phyloP scores from a whole-genome alignment of 192 early-diverging fungal genomes.

The Pilobolus umbonatus region DNA sequence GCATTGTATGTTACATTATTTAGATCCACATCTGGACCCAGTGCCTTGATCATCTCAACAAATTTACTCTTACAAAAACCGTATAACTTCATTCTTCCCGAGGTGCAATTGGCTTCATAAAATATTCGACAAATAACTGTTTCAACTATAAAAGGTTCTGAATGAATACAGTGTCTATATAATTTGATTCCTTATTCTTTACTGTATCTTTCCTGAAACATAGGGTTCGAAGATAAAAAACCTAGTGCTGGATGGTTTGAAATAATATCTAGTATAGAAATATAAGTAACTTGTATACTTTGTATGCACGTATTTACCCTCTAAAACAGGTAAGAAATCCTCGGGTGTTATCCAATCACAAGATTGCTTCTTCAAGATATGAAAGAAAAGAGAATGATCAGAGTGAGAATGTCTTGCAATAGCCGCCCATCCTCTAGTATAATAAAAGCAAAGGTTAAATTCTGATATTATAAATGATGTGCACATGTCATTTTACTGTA shows the following conservation, averaged over 20 bases:
- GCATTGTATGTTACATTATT: conserved; percentile 46
- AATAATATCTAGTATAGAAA: conserved; percentile 56
- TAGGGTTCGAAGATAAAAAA: conserved; percentile 72
- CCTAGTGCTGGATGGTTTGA: conserved; percentile 83
- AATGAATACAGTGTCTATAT: conserved; percentile 16
- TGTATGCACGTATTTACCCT: conserved; percentile 36
- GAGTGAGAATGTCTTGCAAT: conserved; percentile 41
- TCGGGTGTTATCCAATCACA: conserved; percentile 48
- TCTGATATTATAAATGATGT: conserved; percentile 29
- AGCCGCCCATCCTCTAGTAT: conserved; percentile 37
- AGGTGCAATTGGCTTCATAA: conserved; percentile 63
- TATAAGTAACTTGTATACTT: neutral
- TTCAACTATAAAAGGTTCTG: conserved; percentile 48
- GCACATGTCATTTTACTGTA: neutral
- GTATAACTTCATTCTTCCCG: conserved; percentile 67
- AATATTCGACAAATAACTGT: conserved; percentile 88
- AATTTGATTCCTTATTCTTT: conserved; percentile 18
- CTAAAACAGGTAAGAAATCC: conserved; percentile 65
- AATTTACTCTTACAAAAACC: conserved; percentile 72
- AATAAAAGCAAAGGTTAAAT: conserved; percentile 16
- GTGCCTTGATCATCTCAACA: conserved; percentile 50
- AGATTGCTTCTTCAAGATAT: conserved; percentile 47
- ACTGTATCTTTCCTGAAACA: conserved; percentile 86
- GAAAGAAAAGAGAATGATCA: conserved; percentile 50
- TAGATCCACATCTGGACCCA: conserved; percentile 72